Evolutionary conservation across 371 early-diverging fungal species (phyloP).

Genomic region (Homolaphlyctis polyrhiza): DNA sequence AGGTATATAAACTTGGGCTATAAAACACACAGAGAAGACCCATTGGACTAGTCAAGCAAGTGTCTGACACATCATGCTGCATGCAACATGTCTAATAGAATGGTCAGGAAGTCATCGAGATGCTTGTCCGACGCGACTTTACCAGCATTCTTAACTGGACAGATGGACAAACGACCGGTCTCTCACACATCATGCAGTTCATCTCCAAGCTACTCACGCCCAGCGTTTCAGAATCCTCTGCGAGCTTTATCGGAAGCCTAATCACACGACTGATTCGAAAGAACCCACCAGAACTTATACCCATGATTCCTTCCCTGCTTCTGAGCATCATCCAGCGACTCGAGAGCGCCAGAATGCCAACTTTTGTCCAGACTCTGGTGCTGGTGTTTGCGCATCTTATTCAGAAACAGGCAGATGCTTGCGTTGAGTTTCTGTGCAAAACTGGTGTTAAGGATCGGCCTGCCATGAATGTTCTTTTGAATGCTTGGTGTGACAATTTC

Average conservation of each 20-base stretch:
- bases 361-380: conserved; percentile 80
- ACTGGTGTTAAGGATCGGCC: conserved; percentile 48
- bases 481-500: conserved; percentile 72
- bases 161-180: conserved; percentile 58
- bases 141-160: conserved; percentile 61
- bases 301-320: conserved; percentile 73
- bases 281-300: conserved; percentile 45
- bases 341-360: conserved; percentile 62
- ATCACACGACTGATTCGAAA: conserved; percentile 80
- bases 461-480: conserved; percentile 65
- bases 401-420: conserved; percentile 52
- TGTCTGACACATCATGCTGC: too few relatives aligned
- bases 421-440: conserved; percentile 59
- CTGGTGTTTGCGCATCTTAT: conserved; percentile 82
- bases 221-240: conserved; percentile 67
- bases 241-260: conserved; percentile 84
- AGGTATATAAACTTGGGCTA: conserved; percentile 35
- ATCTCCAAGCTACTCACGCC: conserved; percentile 74
- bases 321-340: conserved; percentile 67
- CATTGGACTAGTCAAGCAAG: too few relatives aligned
- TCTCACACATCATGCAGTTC: conserved; percentile 73
- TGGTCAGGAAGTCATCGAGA: conserved; percentile 43
- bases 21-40: too few relatives aligned
- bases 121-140: conserved; percentile 52
- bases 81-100: conserved; percentile 58